phyloP scores from a whole-genome alignment of 441 rosid genomes.

The Viola pubescens region DNA sequence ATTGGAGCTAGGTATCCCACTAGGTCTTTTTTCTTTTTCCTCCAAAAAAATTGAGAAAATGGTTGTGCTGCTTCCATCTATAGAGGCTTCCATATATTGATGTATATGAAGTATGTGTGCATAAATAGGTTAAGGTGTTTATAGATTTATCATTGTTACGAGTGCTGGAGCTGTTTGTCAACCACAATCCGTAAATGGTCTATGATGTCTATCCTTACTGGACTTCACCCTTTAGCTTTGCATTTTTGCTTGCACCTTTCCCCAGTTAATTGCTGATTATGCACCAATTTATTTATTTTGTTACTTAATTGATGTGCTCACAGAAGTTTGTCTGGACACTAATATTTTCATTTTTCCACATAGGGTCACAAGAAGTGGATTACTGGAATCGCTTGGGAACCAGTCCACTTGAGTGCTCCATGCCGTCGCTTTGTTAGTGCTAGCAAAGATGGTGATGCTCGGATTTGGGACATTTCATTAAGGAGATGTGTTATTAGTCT shows the following conservation, averaged over 20 bases:
- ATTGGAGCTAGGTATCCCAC: background rate
- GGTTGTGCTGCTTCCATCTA: too few relatives aligned
- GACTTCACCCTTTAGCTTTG: too few relatives aligned
- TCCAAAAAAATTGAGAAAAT: background rate
- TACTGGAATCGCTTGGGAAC: constrained; percentile 97
- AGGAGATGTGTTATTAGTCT: constrained; percentile 70
- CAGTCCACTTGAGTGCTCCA: constrained; percentile 86
- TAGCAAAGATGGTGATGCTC: constrained; percentile 99
- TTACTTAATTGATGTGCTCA: constrained; percentile 1
- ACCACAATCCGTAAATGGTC: too few relatives aligned
- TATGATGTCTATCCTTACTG: too few relatives aligned
- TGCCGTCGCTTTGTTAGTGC: constrained; percentile 91
- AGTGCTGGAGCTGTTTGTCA: too few relatives aligned
- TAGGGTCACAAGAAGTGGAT: constrained; percentile 99
- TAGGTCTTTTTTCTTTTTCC: background rate
- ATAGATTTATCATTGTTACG: too few relatives aligned
- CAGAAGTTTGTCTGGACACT: constrained; percentile 5
- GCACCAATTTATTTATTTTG: background rate
- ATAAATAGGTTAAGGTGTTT: too few relatives aligned
- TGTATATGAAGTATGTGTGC: too few relatives aligned
- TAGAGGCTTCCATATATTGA: too few relatives aligned
- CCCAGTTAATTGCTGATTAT: too few relatives aligned
- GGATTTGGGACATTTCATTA: constrained; percentile 79
- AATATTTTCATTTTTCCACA: constrained; percentile 15
- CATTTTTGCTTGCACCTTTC: too few relatives aligned